Percentiles rank a stretch among this genome's conserved stretches.
Evolutionary conservation across 169 alveolate genomes (phyloP).

Genomic region (Plasmodium yoelii): DNA sequence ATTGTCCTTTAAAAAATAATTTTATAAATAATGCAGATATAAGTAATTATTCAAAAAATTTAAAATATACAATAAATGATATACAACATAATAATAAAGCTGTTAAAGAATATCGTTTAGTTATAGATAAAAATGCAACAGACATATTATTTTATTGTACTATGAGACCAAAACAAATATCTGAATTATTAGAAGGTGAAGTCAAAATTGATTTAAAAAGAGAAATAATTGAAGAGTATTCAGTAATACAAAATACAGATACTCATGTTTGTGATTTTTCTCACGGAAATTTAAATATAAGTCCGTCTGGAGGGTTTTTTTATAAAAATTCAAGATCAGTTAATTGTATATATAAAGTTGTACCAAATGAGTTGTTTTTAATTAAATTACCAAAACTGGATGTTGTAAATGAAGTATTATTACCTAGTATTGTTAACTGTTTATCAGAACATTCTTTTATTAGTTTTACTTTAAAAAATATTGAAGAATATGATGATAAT

Average conservation of each 20-base stretch:
- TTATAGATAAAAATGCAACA: conserved; percentile 47
- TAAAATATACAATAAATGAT: conserved; percentile 15
- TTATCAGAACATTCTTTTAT: conserved; percentile 42
- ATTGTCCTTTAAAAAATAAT: conserved; percentile 39
- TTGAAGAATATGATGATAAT: conserved; percentile 38
- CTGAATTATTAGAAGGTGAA: conserved; percentile 61
- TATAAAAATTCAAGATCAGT: conserved; percentile 47
- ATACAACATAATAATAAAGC: conserved; percentile 15
- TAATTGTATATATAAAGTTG: conserved; percentile 44
- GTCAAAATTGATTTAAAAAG: conserved; percentile 49
- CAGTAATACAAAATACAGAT: conserved; percentile 1
- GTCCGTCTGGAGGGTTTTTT: conserved; percentile 48
- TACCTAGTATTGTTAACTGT: conserved; percentile 63
- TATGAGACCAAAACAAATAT: conserved; percentile 49
- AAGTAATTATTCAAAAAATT: conserved; percentile 18
- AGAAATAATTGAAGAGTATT: conserved; percentile 52
- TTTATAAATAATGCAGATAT: conserved; percentile 35
- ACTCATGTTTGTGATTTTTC: conserved; percentile 55
- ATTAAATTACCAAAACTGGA: conserved; percentile 58
- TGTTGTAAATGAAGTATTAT: conserved; percentile 26
- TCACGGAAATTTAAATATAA: conserved; percentile 36
- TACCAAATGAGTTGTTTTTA: conserved; percentile 40
- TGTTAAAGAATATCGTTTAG: conserved; percentile 23
- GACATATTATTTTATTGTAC: conserved; percentile 52
- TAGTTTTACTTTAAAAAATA: conserved; percentile 42